These are phyloP conservation scores for Colletotrichum camelliae DNA, from an alignment of 2,329 filamentous ascomycete genomes.

Conservation along the genomic window DNA sequence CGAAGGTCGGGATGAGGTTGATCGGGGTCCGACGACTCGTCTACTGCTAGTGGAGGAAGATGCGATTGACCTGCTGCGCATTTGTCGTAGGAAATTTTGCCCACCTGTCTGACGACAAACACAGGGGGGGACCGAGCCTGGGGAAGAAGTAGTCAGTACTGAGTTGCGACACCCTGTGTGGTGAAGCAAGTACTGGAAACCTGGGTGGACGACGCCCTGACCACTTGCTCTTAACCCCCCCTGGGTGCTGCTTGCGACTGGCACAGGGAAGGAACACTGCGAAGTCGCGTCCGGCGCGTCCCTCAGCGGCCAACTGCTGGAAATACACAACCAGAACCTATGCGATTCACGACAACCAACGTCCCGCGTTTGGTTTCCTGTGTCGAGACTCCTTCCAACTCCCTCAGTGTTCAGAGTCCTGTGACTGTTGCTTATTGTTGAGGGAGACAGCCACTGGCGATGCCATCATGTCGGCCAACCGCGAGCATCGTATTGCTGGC, in stretches of 20 bases:
- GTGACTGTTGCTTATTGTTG: not conserved
- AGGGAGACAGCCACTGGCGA: not conserved
- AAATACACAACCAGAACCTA: not conserved
- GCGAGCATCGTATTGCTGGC: constrained; percentile 71
- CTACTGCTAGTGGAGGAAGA: constrained; percentile 16
- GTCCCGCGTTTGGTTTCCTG: not conserved
- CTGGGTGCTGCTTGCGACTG: constrained; percentile 1
- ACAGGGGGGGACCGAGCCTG: constrained; percentile 23
- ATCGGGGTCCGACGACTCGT: constrained; percentile 22
- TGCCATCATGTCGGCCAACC: constrained; percentile 31
- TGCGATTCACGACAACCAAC: not conserved
- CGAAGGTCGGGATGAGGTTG: constrained; percentile 28
- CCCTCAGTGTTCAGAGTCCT: not conserved
- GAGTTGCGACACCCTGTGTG: not conserved
- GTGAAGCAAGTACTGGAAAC: not conserved
- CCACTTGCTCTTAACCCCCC: not conserved
- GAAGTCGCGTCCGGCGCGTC: constrained; percentile 23
- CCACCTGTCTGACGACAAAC: constrained; percentile 29
- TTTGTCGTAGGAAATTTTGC: constrained; percentile 38
- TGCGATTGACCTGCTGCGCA: constrained; percentile 18
- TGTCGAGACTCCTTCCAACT: not conserved
- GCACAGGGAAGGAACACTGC: constrained; percentile 5
- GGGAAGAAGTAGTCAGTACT: constrained; percentile 29
- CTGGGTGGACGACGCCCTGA: not conserved
- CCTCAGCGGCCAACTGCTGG: not conserved